Base-by-base conservation (phyloP, 441 rosid genomes). In the Euphorbia celastroides region DNA sequence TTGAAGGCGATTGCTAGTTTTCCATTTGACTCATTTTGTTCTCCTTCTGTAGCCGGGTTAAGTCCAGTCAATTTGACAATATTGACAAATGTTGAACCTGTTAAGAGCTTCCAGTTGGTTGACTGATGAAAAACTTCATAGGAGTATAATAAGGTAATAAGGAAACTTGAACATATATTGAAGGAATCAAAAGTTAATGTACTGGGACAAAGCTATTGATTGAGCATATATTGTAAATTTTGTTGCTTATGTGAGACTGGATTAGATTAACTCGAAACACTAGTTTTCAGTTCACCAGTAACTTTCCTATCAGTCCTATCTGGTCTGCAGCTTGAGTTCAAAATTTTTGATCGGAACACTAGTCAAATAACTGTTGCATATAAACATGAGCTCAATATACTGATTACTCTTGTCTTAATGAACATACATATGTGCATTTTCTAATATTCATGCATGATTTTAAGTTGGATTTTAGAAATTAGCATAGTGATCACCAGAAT, bases 271-370 rank as follows among this genome's bases (percentile, higher is more conserved):
- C 46, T 10, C 38, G 38, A 68, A 68, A 0, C 30, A 12, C 61
- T 44, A 31, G 32, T 5, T 34, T 48, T 31, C 38, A 3, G 9
- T 9, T 34, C 27, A 28, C 50, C 64, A 23, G 38, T 23, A 32
- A 41, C 22, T 41, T 61, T 13, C 14, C 7, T 65, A 52, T 14
- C 14, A 7, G 17, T 52, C 32, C 25, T 20, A 65, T 65, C 54
- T 68, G 48, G 50, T 59, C 34, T 5, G 5, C 57, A 57, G 41
- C 41, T 56, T 66, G 42, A 11, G 5, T 67, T 57, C 31, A 57
- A 67, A 44, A 19, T 31, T 14, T 50, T 13, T 44, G 7, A 14
- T n/a, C 11, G 12, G 52, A 34, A 25, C 52, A 16, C 60, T 60
- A 27, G 51, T 60, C 25, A 22, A 2, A 5, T 26, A 25, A 51